Evolutionary conservation across 1,284 basidiomycete genomes (phyloP).

Genomic region (Puccinia hordei): DNA sequence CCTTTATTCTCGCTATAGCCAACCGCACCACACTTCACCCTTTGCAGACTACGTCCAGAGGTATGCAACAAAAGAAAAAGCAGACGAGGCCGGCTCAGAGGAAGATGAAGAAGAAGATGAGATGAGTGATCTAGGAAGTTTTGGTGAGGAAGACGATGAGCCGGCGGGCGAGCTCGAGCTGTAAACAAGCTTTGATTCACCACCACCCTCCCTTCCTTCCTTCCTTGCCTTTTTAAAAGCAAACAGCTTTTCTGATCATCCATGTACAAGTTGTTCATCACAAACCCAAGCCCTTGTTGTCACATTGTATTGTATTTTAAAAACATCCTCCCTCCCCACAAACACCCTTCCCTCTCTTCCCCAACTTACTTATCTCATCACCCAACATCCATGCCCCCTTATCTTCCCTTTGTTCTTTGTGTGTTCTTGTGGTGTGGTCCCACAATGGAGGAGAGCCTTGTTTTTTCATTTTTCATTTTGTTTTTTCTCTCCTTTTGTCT

Average conservation of each 20-base stretch:
- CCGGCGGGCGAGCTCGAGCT: slow-evolving; percentile 56
- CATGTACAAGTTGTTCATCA: slow-evolving; percentile 6
- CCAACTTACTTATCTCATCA: background rate
- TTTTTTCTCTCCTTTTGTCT: background rate
- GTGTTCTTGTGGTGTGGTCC: background rate
- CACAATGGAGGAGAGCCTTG: slow-evolving; percentile 15
- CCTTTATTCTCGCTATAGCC: background rate
- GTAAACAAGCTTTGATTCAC: slow-evolving; percentile 23
- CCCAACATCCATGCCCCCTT: background rate
- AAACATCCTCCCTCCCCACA: background rate
- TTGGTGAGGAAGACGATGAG: slow-evolving; percentile 71
- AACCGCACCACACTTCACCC: background rate
- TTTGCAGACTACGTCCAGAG: slow-evolving; percentile 78
- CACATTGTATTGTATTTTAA: slow-evolving; percentile 7
- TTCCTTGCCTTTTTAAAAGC: background rate
- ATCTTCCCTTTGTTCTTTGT: background rate
- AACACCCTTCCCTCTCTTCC: background rate
- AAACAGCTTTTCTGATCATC: background rate
- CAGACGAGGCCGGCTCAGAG: slow-evolving; percentile 64
- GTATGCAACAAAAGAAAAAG: slow-evolving; percentile 77
- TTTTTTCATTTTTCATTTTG: background rate
- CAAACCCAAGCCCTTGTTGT: background rate
- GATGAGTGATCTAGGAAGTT: slow-evolving; percentile 88
- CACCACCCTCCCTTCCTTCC: background rate
- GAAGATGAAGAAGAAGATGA: slow-evolving; percentile 70